Percentiles rank a stretch among this genome's conserved stretches.
Evolutionary conservation across 2,329 filamentous ascomycete species (phyloP).

Genomic region (Ascochyta pisi): DNA sequence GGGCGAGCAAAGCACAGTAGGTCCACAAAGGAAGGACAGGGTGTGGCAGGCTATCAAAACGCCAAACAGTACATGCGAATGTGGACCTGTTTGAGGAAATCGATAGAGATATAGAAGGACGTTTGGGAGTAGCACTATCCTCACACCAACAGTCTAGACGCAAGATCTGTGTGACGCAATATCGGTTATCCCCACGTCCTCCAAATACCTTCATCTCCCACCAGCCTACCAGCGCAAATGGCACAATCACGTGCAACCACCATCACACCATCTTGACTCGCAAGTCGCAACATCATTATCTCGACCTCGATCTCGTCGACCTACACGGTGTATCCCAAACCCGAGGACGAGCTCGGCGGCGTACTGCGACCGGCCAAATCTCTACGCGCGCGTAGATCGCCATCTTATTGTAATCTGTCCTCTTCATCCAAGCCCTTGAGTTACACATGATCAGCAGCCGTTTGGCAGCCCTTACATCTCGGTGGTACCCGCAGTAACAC

Average conservation of each 20-base stretch:
- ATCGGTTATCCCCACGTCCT: no score
- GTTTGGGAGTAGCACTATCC: not conserved
- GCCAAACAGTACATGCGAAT: not conserved
- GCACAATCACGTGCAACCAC: no score
- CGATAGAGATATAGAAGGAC: not conserved
- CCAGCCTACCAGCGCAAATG: no score
- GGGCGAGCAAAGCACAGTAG: conserved; percentile 26
- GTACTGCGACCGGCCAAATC: no score
- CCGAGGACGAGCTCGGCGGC: no score
- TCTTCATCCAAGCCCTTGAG: not conserved
- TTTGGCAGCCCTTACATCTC: conserved; percentile 11
- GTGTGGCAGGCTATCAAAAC: not conserved
- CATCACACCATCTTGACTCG: no score
- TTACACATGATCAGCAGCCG: conserved; percentile 2
- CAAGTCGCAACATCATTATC: no score
- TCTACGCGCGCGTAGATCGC: no score
- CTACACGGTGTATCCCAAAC: no score
- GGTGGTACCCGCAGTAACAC: conserved; percentile 17
- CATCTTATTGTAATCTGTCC: not conserved
- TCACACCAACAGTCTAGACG: not conserved
- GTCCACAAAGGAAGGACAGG: not conserved
- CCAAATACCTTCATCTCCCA: no score
- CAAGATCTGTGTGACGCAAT: no score
- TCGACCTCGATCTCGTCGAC: no score
- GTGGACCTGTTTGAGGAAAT: not conserved